These are phyloP conservation scores for Leishmania mexicana DNA, from an alignment of 208 protist genomes.

Conservation along the genomic window DNA sequence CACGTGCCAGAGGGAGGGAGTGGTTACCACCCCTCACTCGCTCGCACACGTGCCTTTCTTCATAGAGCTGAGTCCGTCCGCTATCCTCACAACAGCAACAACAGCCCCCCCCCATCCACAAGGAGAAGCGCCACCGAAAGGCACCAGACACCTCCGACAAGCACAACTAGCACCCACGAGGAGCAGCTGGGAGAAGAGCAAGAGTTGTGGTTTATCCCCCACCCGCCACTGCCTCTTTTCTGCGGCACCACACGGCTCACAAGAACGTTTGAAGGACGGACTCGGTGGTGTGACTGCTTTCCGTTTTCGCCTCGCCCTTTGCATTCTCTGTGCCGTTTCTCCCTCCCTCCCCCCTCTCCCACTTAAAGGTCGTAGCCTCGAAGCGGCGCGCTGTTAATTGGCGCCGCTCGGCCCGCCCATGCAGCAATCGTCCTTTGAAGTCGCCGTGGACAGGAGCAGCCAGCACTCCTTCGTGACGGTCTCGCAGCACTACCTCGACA, in stretches of 20 bases:
- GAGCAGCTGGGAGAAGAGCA: neutral
- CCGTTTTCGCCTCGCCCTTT: neutral
- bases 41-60: neutral
- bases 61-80: neutral
- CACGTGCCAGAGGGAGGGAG: neutral
- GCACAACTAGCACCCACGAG: neutral
- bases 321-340: neutral
- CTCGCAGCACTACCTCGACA: slow-evolving; percentile 56
- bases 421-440: slow-evolving; percentile 53
- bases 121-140: neutral
- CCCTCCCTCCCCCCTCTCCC: no score
- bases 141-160: neutral
- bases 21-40: neutral
- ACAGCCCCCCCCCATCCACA: neutral
- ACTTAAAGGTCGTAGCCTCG: neutral
- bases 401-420: neutral
- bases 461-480: slow-evolving; percentile 76
- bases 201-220: neutral
- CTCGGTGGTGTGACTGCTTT: neutral
- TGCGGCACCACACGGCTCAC: neutral
- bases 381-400: neutral
- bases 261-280: neutral
- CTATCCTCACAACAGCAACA: neutral
- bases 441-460: slow-evolving; percentile 52
- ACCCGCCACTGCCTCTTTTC: neutral